Evolutionary conservation across 2,329 filamentous ascomycete species (phyloP).

Genomic region (Coniochaeta hoffmannii): DNA sequence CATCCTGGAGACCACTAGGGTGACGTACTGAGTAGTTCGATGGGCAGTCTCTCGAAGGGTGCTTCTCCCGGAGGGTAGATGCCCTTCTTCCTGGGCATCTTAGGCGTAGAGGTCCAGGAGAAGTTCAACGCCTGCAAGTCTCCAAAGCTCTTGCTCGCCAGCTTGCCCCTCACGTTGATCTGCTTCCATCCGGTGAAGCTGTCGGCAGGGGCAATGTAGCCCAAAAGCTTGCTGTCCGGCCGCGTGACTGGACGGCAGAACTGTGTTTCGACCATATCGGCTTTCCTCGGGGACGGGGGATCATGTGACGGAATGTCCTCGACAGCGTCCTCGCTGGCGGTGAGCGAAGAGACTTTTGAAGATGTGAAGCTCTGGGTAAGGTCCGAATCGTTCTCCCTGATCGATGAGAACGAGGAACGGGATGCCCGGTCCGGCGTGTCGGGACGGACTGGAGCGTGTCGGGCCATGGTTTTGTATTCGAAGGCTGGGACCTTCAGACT

Average conservation of each 20-base stretch:
- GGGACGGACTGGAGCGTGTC: slow-evolving; percentile 10
- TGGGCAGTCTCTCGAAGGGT: slow-evolving; percentile 59
- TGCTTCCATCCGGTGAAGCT: slow-evolving; percentile 56
- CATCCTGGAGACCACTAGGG: slow-evolving; percentile 3
- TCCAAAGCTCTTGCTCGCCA: slow-evolving; percentile 53
- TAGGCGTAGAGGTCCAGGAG: slow-evolving; percentile 41
- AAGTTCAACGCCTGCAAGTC: slow-evolving; percentile 49
- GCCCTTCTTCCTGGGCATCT: slow-evolving; percentile 8
- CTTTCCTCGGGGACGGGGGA: background rate
- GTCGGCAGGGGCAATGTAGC: slow-evolving; percentile 50
- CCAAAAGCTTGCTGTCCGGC: slow-evolving; percentile 49
- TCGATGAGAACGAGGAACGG: slow-evolving; percentile 55
- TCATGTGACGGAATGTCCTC: slow-evolving; percentile 30
- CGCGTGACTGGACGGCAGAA: slow-evolving; percentile 47
- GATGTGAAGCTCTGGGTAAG: slow-evolving; percentile 56
- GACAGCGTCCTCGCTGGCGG: slow-evolving; percentile 39
- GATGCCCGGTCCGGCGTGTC: slow-evolving; percentile 26
- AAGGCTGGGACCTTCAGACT: slow-evolving; percentile 7
- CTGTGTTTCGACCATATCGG: slow-evolving; percentile 26
- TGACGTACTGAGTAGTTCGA: slow-evolving; percentile 62
- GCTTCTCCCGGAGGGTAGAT: slow-evolving; percentile 36
- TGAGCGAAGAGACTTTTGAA: slow-evolving; percentile 55
- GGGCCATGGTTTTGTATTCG: slow-evolving; percentile 19
- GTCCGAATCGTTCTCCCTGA: slow-evolving; percentile 51
- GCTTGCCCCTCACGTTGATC: slow-evolving; percentile 51